Evolutionary conservation across 768 basidiomycete genomes (phyloP).

Genomic region (Scleroderma bovista): DNA sequence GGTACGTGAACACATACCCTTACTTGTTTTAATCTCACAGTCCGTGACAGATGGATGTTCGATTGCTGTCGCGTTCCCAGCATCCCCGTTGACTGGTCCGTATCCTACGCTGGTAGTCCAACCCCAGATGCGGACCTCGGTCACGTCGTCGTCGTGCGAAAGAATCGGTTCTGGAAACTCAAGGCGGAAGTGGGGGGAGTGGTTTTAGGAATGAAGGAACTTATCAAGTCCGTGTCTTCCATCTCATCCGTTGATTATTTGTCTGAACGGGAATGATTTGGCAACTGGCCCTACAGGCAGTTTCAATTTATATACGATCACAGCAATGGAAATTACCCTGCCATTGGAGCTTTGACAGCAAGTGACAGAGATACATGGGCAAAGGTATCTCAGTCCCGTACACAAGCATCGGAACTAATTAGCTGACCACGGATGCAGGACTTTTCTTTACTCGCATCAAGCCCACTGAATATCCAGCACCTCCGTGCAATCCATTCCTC

Average conservation of each 20-base stretch:
- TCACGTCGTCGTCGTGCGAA: conserved; percentile 82
- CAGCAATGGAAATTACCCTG: conserved; percentile 57
- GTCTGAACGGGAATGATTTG: not conserved
- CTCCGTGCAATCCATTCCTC: conserved; percentile 76
- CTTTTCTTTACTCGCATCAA: conserved; percentile 53
- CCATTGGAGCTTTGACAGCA: conserved; percentile 72
- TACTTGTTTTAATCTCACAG: not conserved
- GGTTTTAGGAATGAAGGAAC: conserved; percentile 58
- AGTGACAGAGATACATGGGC: conserved; percentile 88
- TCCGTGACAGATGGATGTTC: conserved; percentile 76
- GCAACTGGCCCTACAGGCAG: conserved; percentile 48
- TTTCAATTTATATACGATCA: conserved; percentile 67
- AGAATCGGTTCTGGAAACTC: conserved; percentile 81
- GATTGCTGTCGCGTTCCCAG: conserved; percentile 84
- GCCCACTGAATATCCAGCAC: conserved; percentile 56
- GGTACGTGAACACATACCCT: conserved; percentile 36
- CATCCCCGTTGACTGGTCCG: conserved; percentile 66
- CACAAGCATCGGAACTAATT: not conserved
- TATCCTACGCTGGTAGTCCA: conserved; percentile 53
- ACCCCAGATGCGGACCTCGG: conserved; percentile 44
- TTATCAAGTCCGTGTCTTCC: conserved; percentile 48
- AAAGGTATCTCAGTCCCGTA: conserved; percentile 44
- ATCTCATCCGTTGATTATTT: not conserved
- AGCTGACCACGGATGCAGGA: conserved; percentile 39
- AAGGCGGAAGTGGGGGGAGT: conserved; percentile 49